Conservation (phyloP, 2,329 filamentous ascomycete species). For the Fusarium pseudocircinatum region DNA sequence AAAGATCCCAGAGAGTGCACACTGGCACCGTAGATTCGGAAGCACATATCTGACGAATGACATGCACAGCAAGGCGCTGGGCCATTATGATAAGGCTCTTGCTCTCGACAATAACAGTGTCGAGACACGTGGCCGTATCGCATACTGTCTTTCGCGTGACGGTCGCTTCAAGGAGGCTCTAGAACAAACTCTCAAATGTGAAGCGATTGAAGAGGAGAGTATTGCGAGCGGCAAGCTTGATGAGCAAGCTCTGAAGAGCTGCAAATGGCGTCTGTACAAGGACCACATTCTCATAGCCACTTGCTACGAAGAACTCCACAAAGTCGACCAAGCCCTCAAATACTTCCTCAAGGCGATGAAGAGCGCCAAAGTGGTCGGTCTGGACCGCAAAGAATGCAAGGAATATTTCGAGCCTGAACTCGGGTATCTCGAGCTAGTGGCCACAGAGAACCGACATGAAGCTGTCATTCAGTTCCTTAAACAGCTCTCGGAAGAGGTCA, state of each 20-base stretch:
- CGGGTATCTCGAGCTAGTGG: conserved; percentile 50
- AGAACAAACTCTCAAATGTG: conserved; percentile 50
- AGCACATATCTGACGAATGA: conserved; percentile 53
- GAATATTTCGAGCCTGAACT: conserved; percentile 52
- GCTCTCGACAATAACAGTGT: conserved; percentile 51
- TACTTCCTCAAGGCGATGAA: conserved; percentile 52
- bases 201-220: conserved; percentile 47
- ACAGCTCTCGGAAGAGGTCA: conserved; percentile 44
- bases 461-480: conserved; percentile 50
- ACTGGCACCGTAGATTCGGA: conserved; percentile 53
- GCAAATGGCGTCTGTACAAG: conserved; percentile 54
- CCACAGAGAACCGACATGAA: conserved; percentile 49
- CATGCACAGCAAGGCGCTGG: conserved; percentile 48
- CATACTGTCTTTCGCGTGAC: conserved; percentile 52
- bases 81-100: conserved; percentile 50
- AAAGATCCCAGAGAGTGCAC: conserved; percentile 46
- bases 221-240: conserved; percentile 42
- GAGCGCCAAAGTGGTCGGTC: conserved; percentile 38
- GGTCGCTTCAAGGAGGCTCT: conserved; percentile 50
- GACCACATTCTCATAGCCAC: conserved; percentile 52
- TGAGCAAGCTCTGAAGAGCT: conserved; percentile 38
- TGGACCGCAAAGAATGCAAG: conserved; percentile 44
- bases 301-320: conserved; percentile 48
- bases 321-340: conserved; percentile 46
- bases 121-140: conserved; percentile 53